These are phyloP conservation scores for Solanum hybrid DNA, from an alignment of 305 asterid species.

Conservation along the genomic window DNA sequence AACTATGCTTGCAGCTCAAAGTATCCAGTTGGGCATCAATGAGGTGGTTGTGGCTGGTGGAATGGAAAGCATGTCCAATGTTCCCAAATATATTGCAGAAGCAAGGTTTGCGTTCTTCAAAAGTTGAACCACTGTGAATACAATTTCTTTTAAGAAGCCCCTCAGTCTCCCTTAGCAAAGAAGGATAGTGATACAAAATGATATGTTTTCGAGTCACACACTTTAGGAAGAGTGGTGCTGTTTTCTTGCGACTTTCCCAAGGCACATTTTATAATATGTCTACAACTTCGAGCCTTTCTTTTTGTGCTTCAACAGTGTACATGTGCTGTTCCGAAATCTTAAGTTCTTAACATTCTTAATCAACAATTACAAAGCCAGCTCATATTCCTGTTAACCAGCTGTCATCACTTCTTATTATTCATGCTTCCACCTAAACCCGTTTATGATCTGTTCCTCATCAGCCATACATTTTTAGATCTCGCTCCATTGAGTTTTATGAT, in stretches of 20 bases:
- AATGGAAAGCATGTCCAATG: conserved; percentile 99
- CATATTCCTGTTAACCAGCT: background rate
- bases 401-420: background rate
- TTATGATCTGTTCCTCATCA: background rate
- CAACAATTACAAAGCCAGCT: background rate
- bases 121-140: background rate
- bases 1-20: conserved; percentile 90
- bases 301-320: background rate
- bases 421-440: background rate
- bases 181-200: background rate
- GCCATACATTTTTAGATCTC: background rate
- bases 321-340: background rate
- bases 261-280: background rate
- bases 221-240: background rate
- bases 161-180: background rate
- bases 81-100: conserved; percentile 85
- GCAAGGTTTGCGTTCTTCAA: conserved; percentile 56
- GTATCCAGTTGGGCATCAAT: conserved; percentile 82
- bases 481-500: background rate
- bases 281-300: background rate
- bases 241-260: background rate
- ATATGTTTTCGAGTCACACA: background rate
- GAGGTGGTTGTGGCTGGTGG: conserved; percentile 98
- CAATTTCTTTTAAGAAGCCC: background rate
- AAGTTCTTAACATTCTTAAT: background rate